Base-by-base conservation (phyloP, 495 filamentous ascomycete genomes). In the Penicillium argentinense region DNA sequence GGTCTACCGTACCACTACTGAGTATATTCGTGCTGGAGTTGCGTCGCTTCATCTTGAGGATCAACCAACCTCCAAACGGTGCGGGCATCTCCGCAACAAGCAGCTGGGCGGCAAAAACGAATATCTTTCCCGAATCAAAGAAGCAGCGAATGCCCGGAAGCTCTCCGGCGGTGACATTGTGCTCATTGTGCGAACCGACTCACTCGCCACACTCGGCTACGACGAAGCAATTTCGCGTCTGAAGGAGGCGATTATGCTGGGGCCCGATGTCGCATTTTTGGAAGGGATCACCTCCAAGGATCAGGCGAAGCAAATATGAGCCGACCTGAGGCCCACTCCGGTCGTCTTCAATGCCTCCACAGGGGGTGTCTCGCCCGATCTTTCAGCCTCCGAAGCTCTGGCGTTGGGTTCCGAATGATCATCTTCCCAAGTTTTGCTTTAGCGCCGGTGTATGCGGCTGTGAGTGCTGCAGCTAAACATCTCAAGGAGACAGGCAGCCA, bases 11-110 rank as follows among this genome's bases (percentile, higher is more conserved):
- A 76, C 79, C 1, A 72, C 82, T 18, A 62, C 68, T 39, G 61
- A 74, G 34, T 85, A 84, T 57, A 75, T 76, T 26, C 66, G 66
- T 3, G 68, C 75, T 11, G 79, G 79, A 27, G 76, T 84, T 3
- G 81, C 82, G 2, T 82, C 69, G 8, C 59, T 85, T 24, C 80
- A 85, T 49, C 66, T 85, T 36, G 82, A 86, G 60, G 82, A 85
- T 64, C 80, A 85, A 54, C 70, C 79, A 11, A 58, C 60, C 18
- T 72, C 67, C 11, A 85, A 85, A 51, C 78, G 78, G 4, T 81
- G 78, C 59, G 78, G 78, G 5, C 76, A 81, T 45, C 62, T 82
- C 8, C 42, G 36, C 0, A 72, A 75, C 37, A 86, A 86, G 53
- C 63, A 76, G 37, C 57, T 84, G n/a, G 78, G 84, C 32, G 39